A percentile compares a stretch with the other conserved stretches of the same genome.
These are phyloP conservation scores for Starmerella geochares DNA, from an alignment of 805 yeast species.

Conservation along the genomic window DNA sequence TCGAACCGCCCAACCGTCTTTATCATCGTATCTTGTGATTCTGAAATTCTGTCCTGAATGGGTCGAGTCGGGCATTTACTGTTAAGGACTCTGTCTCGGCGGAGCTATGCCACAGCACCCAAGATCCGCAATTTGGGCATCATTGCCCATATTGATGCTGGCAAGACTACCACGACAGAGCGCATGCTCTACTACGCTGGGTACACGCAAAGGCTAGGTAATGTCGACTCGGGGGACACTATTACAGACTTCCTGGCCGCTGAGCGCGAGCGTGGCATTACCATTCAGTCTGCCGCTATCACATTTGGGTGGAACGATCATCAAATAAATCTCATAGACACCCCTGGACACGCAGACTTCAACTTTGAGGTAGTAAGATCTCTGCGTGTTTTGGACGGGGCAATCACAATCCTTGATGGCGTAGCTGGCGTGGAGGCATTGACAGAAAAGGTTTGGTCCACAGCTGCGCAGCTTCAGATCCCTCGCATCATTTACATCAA, in stretches of 20 bases:
- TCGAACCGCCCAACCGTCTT: not conserved
- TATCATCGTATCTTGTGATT: not conserved
- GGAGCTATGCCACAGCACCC: not conserved
- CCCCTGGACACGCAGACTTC: conserved; percentile 98
- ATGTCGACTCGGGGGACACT: conserved; percentile 94
- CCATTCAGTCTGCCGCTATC: conserved; percentile 93
- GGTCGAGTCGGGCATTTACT: not conserved
- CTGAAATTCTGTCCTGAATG: not conserved
- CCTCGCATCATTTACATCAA: conserved; percentile 77
- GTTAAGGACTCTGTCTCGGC: not conserved
- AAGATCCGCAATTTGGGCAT: conserved; percentile 72
- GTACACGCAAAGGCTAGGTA: conserved; percentile 63
- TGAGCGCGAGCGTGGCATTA: conserved; percentile 86
- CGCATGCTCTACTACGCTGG: conserved; percentile 89
- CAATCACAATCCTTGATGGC: conserved; percentile 82
- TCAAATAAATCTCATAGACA: conserved; percentile 79
- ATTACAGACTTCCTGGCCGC: conserved; percentile 86
- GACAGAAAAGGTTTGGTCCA: conserved; percentile 94
- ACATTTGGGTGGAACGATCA: conserved; percentile 74
- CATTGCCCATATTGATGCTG: conserved; percentile 98
- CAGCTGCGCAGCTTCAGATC: conserved; percentile 54
- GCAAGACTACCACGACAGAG: conserved; percentile 96
- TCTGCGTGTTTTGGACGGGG: conserved; percentile 85
- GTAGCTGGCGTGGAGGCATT: conserved; percentile 99
- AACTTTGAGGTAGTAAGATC: conserved; percentile 89